Evolutionary conservation across 2,329 filamentous ascomycete genomes (phyloP).

Genomic region (Xylariales sp.): DNA sequence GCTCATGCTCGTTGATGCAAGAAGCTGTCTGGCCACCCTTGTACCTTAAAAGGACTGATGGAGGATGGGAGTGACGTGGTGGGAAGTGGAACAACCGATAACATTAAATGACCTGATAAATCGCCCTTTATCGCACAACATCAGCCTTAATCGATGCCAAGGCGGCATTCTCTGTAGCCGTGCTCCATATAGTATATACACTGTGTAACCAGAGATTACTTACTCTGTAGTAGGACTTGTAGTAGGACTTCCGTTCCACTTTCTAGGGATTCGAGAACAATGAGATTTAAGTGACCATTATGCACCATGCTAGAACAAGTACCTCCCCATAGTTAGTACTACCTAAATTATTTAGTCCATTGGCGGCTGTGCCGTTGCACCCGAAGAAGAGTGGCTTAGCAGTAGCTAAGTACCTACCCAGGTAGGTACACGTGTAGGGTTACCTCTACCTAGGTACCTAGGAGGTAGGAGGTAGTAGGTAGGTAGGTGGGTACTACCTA

Average conservation of each 20-base stretch:
- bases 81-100: slow-evolving; percentile 30
- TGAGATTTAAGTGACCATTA: slow-evolving; percentile 20
- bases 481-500: not conserved
- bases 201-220: too few relatives aligned
- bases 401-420: not conserved
- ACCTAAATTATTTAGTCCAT: not conserved
- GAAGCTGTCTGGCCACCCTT: not conserved
- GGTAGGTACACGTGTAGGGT: too few relatives aligned
- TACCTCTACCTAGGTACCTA: slow-evolving; percentile 12
- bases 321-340: too few relatives aligned
- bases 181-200: not conserved
- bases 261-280: slow-evolving; percentile 15
- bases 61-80: slow-evolving; percentile 31
- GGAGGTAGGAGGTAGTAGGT: not conserved
- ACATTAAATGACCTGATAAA: slow-evolving; percentile 22
- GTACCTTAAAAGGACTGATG: not conserved
- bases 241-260: not conserved
- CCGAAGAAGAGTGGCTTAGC: slow-evolving; percentile 28
- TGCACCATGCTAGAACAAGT: too few relatives aligned
- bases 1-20: slow-evolving; percentile 17
- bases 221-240: too few relatives aligned
- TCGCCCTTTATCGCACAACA: slow-evolving; percentile 15
- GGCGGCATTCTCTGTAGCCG: slow-evolving; percentile 22
- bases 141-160: slow-evolving; percentile 23
- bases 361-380: slow-evolving; percentile 26